Percentiles rank a stretch among this genome's conserved stretches.
Evolutionary conservation across 2,329 filamentous ascomycete species (phyloP).

Genomic region (Decorospora gaudefroyi): DNA sequence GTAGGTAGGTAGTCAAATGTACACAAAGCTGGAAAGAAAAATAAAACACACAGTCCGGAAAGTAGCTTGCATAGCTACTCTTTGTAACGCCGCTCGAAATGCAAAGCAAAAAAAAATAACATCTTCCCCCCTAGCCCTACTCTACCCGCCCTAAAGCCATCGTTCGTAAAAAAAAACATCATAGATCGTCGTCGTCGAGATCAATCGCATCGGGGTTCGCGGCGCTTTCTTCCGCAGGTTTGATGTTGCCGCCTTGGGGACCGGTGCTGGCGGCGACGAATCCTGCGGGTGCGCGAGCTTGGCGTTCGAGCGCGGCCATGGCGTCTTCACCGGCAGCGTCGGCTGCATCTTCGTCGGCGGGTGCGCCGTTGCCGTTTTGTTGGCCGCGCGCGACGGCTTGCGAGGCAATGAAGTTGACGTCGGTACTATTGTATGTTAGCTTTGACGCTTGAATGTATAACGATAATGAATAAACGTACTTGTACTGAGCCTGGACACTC

Average conservation of each 20-base stretch:
- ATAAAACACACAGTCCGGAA: constrained; percentile 12
- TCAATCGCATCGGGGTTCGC: constrained; percentile 86
- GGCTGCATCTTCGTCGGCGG: constrained; percentile 49
- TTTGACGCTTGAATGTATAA: background rate
- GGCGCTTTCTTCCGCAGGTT: constrained; percentile 51
- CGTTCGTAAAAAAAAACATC: constrained; percentile 37
- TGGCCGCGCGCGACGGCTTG: constrained; percentile 87
- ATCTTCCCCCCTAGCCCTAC: constrained; percentile 13
- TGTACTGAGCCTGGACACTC: constrained; percentile 96
- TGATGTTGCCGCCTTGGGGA: constrained; percentile 64
- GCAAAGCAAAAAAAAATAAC: too few relatives aligned
- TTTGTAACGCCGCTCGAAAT: constrained; percentile 16
- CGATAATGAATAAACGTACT: constrained; percentile 56
- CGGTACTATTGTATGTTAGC: constrained; percentile 64
- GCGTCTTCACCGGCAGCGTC: constrained; percentile 68
- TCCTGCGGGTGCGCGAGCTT: constrained; percentile 83
- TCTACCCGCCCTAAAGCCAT: constrained; percentile 11
- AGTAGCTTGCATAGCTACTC: constrained; percentile 10
- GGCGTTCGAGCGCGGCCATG: constrained; percentile 85
- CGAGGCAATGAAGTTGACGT: constrained; percentile 97
- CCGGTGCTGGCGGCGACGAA: constrained; percentile 87
- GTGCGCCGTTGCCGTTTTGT: constrained; percentile 56
- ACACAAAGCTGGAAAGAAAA: constrained; percentile 9
- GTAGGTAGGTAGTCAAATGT: constrained; percentile 10
- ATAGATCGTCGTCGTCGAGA: constrained; percentile 62